Percentiles rank a stretch among this genome's conserved stretches.
phyloP scores from a whole-genome alignment of 768 basidiomycete species.

The Trametes villosa region DNA sequence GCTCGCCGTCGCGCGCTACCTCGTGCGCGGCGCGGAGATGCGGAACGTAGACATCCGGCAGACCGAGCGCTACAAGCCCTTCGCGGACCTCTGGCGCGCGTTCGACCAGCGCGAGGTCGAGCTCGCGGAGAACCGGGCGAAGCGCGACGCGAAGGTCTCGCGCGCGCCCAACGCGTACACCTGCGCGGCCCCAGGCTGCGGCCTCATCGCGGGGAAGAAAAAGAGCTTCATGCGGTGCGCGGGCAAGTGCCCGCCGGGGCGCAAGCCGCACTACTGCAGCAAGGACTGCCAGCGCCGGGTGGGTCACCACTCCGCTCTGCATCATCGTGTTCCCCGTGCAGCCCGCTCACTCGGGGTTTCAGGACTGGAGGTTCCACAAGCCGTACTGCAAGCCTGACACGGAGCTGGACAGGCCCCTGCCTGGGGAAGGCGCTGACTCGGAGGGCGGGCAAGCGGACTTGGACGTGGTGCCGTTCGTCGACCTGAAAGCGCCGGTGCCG shows the following conservation, averaged over 20 bases:
- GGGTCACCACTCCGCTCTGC: not conserved
- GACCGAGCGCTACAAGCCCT: slow-evolving; percentile 7
- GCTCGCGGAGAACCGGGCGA: not conserved
- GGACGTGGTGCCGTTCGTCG: not conserved
- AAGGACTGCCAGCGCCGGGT: slow-evolving; percentile 26
- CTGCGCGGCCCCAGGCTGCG: slow-evolving; percentile 26
- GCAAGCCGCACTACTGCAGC: slow-evolving; percentile 27
- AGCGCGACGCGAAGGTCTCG: slow-evolving; percentile 13
- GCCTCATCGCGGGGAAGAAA: slow-evolving; percentile 23
- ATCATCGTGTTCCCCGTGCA: too few relatives aligned
- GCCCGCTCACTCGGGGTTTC: not conserved
- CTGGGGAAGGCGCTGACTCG: not conserved
- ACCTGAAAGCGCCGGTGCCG: not conserved
- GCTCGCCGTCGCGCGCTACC: slow-evolving; percentile 8
- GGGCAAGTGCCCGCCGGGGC: slow-evolving; percentile 20
- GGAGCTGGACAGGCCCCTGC: not conserved
- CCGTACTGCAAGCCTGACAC: slow-evolving; percentile 7
- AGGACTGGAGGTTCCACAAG: slow-evolving; percentile 9
- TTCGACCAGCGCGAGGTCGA: slow-evolving; percentile 15
- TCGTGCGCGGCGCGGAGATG: not conserved
- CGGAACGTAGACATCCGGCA: not conserved
- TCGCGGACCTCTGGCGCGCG: slow-evolving; percentile 14
- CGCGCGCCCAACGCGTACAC: slow-evolving; percentile 18
- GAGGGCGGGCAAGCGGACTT: not conserved
- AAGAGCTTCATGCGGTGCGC: slow-evolving; percentile 17